These are phyloP conservation scores for Aegilops umbellulata DNA, from an alignment of 176 grass and related monocot genomes.

Conservation along the genomic window DNA sequence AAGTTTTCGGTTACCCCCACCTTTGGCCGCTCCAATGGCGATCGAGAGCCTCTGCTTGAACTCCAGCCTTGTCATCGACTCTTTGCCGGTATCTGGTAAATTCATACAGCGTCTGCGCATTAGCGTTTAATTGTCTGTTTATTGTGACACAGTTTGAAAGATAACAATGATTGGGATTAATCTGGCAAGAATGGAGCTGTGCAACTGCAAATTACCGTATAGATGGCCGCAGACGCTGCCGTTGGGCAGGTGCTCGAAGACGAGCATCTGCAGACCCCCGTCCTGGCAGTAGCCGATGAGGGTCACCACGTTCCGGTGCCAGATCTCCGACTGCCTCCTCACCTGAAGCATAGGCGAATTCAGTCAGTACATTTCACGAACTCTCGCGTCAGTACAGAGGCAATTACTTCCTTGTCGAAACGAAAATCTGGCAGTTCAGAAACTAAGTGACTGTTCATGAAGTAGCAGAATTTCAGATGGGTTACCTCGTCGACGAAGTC, in stretches of 20 bases:
- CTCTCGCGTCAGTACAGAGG: background rate
- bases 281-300: constrained; percentile 88
- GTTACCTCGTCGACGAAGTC: constrained; percentile 80
- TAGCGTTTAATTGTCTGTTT: too few species aligned
- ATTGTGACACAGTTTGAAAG: too few species aligned
- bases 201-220: constrained; percentile 47
- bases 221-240: constrained; percentile 77
- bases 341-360: constrained; percentile 35
- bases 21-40: constrained; percentile 94
- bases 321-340: constrained; percentile 61
- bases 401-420: background rate
- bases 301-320: constrained; percentile 80
- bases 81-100: constrained; percentile 48
- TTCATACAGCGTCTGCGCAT: background rate
- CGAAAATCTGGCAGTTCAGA: too few species aligned
- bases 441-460: too few species aligned
- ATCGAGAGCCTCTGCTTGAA: constrained; percentile 94
- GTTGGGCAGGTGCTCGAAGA: constrained; percentile 89
- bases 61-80: constrained; percentile 69
- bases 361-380: background rate
- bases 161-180: too few species aligned
- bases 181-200: background rate
- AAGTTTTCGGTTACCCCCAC: background rate
- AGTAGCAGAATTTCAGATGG: background rate
- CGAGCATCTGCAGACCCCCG: constrained; percentile 76